Conservation (phyloP, 2,329 filamentous ascomycete species). For the Penicillium sp. region DNA sequence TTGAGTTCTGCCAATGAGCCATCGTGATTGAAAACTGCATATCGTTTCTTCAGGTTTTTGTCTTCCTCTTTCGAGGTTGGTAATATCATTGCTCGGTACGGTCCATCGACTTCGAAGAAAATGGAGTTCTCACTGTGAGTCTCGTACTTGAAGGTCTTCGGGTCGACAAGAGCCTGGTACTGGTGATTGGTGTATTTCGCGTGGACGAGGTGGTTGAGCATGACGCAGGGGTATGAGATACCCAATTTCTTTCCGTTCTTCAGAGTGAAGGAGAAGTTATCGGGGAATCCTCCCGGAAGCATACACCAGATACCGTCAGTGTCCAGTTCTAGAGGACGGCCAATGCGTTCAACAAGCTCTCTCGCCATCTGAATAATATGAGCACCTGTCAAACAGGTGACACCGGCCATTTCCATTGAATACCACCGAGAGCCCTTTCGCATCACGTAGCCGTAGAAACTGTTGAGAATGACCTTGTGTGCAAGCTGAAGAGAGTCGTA, state of each 20-base stretch:
- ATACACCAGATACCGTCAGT: slow-evolving; percentile 99
- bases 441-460: slow-evolving; percentile 99
- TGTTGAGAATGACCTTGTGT: slow-evolving; percentile 98
- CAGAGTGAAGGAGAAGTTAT: slow-evolving; percentile 91
- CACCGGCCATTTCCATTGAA: slow-evolving; percentile 98
- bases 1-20: slow-evolving; percentile 93
- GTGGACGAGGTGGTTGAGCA: slow-evolving; percentile 97
- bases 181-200: slow-evolving; percentile 94
- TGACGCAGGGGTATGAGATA: slow-evolving; percentile 98
- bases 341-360: slow-evolving; percentile 87
- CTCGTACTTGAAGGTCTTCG: slow-evolving; percentile 79
- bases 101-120: slow-evolving; percentile 98
- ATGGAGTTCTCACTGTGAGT: slow-evolving; percentile 98
- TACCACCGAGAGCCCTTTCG: slow-evolving; percentile 98
- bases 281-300: slow-evolving; percentile 89
- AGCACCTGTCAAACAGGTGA: slow-evolving; percentile 93
- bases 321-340: slow-evolving; percentile 87
- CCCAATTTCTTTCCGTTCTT: slow-evolving; percentile 93
- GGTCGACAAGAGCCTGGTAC: slow-evolving; percentile 84
- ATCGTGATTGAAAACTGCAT: slow-evolving; percentile 98
- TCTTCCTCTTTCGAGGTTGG: slow-evolving; percentile 98
- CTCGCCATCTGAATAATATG: slow-evolving; percentile 96
- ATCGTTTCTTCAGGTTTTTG: slow-evolving; percentile 99
- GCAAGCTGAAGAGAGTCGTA: slow-evolving; percentile 95
- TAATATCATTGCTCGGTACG: slow-evolving; percentile 94